Evolutionary conservation across 257 asterid genomes (phyloP), one percentile per base, ranked within the genome.

Genomic region (Solanum neorickii): DNA sequence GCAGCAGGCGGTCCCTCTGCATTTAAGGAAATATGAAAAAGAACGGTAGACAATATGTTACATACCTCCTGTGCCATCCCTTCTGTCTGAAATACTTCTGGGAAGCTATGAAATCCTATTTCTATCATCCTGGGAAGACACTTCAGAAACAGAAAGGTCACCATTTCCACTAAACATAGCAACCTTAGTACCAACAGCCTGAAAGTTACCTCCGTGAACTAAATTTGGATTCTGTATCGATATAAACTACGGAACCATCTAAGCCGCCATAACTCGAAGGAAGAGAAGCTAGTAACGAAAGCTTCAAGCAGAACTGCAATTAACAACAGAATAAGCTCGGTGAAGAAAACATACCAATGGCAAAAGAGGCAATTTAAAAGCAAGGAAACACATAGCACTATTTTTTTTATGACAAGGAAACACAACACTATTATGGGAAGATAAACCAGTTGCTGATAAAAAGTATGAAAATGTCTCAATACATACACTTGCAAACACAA

Each of bases 181-280:
- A 83, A 83, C 42, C 46, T 68, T 84, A 85, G 86, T 23, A 88
- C 33, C 70, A 82, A 23, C 85, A 33, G 70, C 77, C 66, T 46
- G 39, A 74, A 83, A 65, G 76, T 47, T 88, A 94, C 98, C 98
- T 96, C 91, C 91, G 92, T 84, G 98, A 94, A 89, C 96, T 94
- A 87, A 95, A 95, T 90, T 95, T 94, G 60, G 98, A 94, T 91
- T 95, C 98, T 65, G 96, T 96, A 83, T 95, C 98, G n/a, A 95
- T 89, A 89, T 94, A 96, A 91, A 94, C 91, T 66, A 93, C 98
- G 59, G 88, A 92, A 9, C 98, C 98, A 84, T 94, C 94, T 86
- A 96, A 93, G 86, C 98, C 98, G 23, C 98, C 98, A 87, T 90
- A 93, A 87, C 92, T 86, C 21, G 90, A 91, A 87, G 98, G 98